Conservation (phyloP, 805 yeast genomes). For the Candida stauntonica region DNA sequence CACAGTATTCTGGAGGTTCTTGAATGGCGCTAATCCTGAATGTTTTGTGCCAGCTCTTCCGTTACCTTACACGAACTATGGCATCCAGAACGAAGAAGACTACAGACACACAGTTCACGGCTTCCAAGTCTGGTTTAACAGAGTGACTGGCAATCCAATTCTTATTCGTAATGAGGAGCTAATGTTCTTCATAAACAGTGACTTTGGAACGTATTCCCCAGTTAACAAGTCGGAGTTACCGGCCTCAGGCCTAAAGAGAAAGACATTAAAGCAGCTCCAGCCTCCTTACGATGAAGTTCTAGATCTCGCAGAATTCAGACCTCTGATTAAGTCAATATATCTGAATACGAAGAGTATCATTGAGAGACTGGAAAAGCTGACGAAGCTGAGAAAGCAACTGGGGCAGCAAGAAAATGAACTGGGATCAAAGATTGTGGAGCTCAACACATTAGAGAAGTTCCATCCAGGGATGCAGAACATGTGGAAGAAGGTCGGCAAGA, state of each 20-base stretch:
- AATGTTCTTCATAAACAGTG: conserved; percentile 76
- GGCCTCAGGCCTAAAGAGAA: conserved; percentile 84
- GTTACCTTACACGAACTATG: conserved; percentile 66
- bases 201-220: conserved; percentile 49
- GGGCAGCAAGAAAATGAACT: conserved; percentile 55
- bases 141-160: conserved; percentile 72
- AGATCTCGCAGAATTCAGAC: conserved; percentile 81
- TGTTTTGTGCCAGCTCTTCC: conserved; percentile 93
- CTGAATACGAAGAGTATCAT: conserved; percentile 46
- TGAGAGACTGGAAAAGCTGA: conserved; percentile 53
- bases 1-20: conserved; percentile 67
- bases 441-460: conserved; percentile 41
- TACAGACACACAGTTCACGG: conserved; percentile 47
- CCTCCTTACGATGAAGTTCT: conserved; percentile 87
- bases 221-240: conserved; percentile 53
- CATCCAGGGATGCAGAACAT: conserved; percentile 68
- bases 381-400: conserved; percentile 40
- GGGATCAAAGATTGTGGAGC: conserved; percentile 39
- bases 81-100: conserved; percentile 83
- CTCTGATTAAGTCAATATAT: conserved; percentile 75
- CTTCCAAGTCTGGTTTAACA: conserved; percentile 83
- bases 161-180: conserved; percentile 84
- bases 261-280: conserved; percentile 85
- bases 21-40: conserved; percentile 80
- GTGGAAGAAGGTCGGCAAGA: conserved; percentile 76